Percentiles rank a stretch among this genome's conserved stretches.
Conservation (phyloP, 1,284 basidiomycete genomes). For the Anthracocystis panici-leucophaei region DNA sequence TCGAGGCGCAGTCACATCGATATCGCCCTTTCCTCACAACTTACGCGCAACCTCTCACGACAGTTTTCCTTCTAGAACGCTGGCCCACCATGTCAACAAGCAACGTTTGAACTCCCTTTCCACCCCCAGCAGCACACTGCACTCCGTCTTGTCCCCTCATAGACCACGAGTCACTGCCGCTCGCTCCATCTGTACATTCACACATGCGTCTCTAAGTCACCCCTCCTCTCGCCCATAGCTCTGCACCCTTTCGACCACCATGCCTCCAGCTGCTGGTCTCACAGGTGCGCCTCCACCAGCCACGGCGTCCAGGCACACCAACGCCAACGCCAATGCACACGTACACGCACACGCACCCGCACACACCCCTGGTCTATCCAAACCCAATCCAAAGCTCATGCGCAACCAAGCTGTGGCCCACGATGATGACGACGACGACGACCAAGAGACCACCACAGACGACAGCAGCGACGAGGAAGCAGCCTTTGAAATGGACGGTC, state of each 20-base stretch:
- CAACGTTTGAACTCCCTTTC: background rate
- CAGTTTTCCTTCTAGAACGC: background rate
- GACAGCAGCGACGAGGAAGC: constrained; percentile 55
- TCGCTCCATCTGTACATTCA: constrained; percentile 5
- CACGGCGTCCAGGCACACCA: constrained; percentile 5
- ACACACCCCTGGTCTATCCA: constrained; percentile 19
- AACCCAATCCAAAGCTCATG: constrained; percentile 26
- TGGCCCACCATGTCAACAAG: constrained; percentile 1
- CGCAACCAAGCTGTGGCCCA: constrained; percentile 11
- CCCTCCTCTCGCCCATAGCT: no score
- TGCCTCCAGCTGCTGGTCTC: constrained; percentile 23
- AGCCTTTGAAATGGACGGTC: constrained; percentile 64
- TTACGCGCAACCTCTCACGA: background rate
- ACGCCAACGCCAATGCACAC: constrained; percentile 10
- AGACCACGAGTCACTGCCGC: background rate
- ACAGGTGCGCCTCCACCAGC: constrained; percentile 29
- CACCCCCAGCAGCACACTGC: background rate
- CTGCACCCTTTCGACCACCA: constrained; percentile 12
- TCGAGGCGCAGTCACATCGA: background rate
- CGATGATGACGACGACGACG: constrained; percentile 45
- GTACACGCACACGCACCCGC: no score
- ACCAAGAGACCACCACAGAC: constrained; percentile 37
- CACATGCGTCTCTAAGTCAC: constrained; percentile 21
- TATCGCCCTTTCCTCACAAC: background rate
- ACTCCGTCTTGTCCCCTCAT: background rate